These are phyloP conservation scores for Gillenia trifoliata DNA, from an alignment of 306 rosid genomes.

Conservation along the genomic window DNA sequence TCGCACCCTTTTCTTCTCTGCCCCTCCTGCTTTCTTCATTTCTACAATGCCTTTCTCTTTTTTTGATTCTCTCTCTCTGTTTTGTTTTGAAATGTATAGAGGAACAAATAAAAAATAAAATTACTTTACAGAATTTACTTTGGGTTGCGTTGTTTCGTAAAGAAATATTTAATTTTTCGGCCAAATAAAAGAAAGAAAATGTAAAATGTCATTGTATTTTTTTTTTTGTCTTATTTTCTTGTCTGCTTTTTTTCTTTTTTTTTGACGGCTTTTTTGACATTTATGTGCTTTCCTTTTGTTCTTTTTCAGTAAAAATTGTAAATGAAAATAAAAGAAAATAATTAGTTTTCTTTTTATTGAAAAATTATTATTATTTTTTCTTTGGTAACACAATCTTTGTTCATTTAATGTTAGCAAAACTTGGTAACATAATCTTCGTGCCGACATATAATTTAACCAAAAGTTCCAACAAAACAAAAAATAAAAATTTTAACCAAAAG, in stretches of 20 bases:
- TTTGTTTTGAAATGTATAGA: neutral
- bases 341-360: too few relatives aligned
- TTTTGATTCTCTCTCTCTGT: neutral
- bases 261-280: neutral
- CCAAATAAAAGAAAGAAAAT: neutral
- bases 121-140: neutral
- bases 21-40: slow-evolving; percentile 89
- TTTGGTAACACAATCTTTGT: neutral
- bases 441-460: too few relatives aligned
- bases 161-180: neutral
- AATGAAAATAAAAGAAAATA: neutral
- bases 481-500: too few relatives aligned
- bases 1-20: slow-evolving; percentile 91
- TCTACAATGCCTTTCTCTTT: neutral
- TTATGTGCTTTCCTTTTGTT: neutral
- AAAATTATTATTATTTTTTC: too few relatives aligned
- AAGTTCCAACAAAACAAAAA: too few relatives aligned
- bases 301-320: neutral
- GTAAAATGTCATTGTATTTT: neutral
- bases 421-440: too few relatives aligned
- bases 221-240: neutral
- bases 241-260: neutral
- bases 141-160: neutral
- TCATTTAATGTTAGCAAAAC: neutral
- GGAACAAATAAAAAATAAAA: neutral